Conservation (phyloP, 345 rosid genomes). For the Lumnitzera racemosa region DNA sequence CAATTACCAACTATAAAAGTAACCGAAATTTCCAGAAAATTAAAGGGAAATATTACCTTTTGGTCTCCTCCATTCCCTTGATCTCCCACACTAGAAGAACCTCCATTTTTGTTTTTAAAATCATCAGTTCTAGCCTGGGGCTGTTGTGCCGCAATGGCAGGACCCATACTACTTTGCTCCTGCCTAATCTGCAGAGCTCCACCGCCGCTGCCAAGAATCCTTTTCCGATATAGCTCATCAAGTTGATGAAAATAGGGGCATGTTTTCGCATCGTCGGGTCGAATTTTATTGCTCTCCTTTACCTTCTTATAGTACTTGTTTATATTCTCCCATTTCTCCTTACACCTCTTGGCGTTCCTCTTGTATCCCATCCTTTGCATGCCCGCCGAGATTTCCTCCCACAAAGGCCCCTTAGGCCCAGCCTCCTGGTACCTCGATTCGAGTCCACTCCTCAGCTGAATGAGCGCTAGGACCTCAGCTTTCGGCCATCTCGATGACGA, state of each 20-base stretch:
- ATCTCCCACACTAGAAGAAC: no score
- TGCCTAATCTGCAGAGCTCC: not conserved
- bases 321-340: slow-evolving; percentile 92
- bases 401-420: slow-evolving; percentile 44
- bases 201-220: slow-evolving; percentile 12
- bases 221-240: slow-evolving; percentile 60
- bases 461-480: slow-evolving; percentile 35
- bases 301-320: slow-evolving; percentile 90
- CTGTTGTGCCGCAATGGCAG: no score
- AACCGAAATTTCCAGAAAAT: no score
- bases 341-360: slow-evolving; percentile 67
- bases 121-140: no score
- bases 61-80: no score
- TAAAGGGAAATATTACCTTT: no score
- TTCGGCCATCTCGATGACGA: slow-evolving; percentile 42
- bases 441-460: slow-evolving; percentile 26
- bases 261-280: slow-evolving; percentile 84
- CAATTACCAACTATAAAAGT: no score
- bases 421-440: slow-evolving; percentile 38
- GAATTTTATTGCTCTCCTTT: slow-evolving; percentile 71
- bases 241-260: slow-evolving; percentile 86
- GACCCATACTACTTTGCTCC: not conserved
- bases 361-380: slow-evolving; percentile 59
- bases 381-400: slow-evolving; percentile 43
- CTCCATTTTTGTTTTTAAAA: no score